phyloP scores from a whole-genome alignment of 768 basidiomycete species.

The Trametes sanguinea region DNA sequence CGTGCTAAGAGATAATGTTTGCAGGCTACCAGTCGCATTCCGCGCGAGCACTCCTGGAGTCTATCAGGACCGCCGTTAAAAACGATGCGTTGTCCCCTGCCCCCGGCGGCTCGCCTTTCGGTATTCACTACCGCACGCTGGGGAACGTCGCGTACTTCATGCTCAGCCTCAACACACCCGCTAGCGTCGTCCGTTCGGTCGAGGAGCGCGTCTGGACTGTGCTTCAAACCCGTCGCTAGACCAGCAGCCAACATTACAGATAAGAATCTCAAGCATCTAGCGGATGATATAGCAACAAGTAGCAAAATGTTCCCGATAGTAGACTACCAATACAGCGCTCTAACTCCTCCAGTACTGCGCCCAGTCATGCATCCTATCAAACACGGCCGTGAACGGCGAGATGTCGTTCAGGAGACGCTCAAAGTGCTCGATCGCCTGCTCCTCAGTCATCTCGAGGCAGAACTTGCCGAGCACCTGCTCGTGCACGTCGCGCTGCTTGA shows the following conservation, averaged over 20 bases:
- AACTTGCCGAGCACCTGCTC: constrained; percentile 97
- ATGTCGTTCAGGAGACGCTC: constrained; percentile 93
- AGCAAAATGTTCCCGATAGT: neutral
- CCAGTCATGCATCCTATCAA: constrained; percentile 91
- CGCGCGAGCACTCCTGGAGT: constrained; percentile 60
- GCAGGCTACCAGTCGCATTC: constrained; percentile 58
- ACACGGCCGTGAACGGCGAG: constrained; percentile 87
- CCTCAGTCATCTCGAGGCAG: constrained; percentile 89
- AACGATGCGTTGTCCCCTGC: constrained; percentile 38
- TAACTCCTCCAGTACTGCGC: constrained; percentile 88
- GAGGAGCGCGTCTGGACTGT: constrained; percentile 54
- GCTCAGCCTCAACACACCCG: constrained; percentile 76
- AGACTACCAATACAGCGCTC: neutral
- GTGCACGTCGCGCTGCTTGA: constrained; percentile 87
- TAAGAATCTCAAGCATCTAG: neutral
- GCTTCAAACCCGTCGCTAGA: neutral
- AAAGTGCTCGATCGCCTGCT: constrained; percentile 97
- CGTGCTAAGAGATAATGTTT: neutral
- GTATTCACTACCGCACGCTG: constrained; percentile 83
- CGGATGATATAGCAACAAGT: neutral
- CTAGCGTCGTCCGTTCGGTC: constrained; percentile 53
- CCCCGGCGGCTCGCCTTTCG: constrained; percentile 58
- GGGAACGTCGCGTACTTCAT: constrained; percentile 95
- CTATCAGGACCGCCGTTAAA: constrained; percentile 43
- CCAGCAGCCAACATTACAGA: neutral